These are phyloP conservation scores for Chytridium lagenaria DNA, from an alignment of 371 early-diverging fungal genomes.

Conservation along the genomic window DNA sequence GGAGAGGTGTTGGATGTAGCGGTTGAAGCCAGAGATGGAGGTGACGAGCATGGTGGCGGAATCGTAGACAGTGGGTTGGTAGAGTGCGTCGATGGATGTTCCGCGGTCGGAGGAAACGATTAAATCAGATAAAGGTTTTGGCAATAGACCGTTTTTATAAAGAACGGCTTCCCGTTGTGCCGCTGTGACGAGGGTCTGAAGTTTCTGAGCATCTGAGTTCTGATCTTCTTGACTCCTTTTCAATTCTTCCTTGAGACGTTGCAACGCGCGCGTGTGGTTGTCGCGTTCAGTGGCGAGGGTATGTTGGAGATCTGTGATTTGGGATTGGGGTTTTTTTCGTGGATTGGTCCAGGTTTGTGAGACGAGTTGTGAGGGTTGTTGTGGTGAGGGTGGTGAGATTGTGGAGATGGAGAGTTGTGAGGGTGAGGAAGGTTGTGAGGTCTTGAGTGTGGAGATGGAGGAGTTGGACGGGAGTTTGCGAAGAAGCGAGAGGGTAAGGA, in stretches of 20 bases:
- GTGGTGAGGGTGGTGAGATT: background rate
- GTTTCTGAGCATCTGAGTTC: background rate
- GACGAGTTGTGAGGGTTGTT: background rate
- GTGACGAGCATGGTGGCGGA: constrained; percentile 29
- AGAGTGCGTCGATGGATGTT: constrained; percentile 18
- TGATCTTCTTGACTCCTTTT: background rate
- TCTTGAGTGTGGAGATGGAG: background rate
- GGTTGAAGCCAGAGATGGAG: constrained; percentile 36
- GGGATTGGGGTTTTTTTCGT: background rate
- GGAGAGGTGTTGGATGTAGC: constrained; percentile 27
- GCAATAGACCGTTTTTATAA: constrained; percentile 7
- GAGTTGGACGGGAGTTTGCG: background rate
- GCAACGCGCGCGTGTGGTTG: background rate
- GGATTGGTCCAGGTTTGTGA: too few relatives aligned
- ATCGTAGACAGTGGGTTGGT: constrained; percentile 21
- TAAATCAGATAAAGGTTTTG: constrained; percentile 11
- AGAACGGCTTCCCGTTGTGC: constrained; percentile 2
- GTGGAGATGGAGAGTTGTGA: background rate
- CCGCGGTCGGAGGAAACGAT: constrained; percentile 3
- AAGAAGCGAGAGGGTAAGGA: background rate
- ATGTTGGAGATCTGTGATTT: background rate
- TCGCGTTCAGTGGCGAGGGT: background rate
- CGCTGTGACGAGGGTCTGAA: background rate
- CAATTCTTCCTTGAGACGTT: background rate
- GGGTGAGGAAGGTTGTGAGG: background rate